A percentile compares a stretch with the other conserved stretches of the same genome.
phyloP scores from a whole-genome alignment of 2,329 filamentous ascomycete genomes.

The Talaromyces marneffei region DNA sequence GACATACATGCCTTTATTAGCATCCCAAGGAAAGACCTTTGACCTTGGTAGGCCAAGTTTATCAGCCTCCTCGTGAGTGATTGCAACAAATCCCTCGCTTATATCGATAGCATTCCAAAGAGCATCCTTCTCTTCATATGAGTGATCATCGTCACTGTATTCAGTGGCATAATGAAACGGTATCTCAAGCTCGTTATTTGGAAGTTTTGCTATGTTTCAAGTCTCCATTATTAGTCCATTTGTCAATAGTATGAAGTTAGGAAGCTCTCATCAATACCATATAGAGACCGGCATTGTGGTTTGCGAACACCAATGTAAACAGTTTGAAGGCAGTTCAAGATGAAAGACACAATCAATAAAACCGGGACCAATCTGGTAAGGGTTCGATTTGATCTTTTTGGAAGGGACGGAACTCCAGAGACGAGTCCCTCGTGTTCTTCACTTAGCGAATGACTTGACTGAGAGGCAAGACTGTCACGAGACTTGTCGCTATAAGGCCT shows the following conservation, averaged over 20 bases:
- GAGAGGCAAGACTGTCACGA: neutral
- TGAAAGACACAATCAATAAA: neutral
- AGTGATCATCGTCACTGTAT: constrained; percentile 7
- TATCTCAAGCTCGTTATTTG: constrained; percentile 2
- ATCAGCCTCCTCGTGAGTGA: constrained; percentile 5
- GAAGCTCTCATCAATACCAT: neutral
- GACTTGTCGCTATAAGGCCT: constrained; percentile 1
- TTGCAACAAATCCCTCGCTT: constrained; percentile 6
- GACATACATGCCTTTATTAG: constrained; percentile 8
- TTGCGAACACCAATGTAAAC: neutral
- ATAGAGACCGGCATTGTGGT: neutral
- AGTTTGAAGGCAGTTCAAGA: neutral
- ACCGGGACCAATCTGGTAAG: neutral
- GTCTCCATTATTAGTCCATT: neutral
- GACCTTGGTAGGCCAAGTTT: constrained; percentile 3
- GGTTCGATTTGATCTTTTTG: neutral
- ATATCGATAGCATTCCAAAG: constrained; percentile 10
- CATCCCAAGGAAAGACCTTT: constrained; percentile 4
- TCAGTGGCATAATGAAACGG: constrained; percentile 3
- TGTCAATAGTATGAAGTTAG: neutral
- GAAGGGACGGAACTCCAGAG: neutral
- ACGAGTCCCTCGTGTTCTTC: neutral
- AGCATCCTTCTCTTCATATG: constrained; percentile 6
- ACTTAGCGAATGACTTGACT: neutral
- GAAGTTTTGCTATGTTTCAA: constrained; percentile 1